A percentile compares a stretch with the other conserved stretches of the same genome.
These are phyloP conservation scores for Aphanocladium album DNA, from an alignment of 2,329 filamentous ascomycete genomes.

Conservation along the genomic window DNA sequence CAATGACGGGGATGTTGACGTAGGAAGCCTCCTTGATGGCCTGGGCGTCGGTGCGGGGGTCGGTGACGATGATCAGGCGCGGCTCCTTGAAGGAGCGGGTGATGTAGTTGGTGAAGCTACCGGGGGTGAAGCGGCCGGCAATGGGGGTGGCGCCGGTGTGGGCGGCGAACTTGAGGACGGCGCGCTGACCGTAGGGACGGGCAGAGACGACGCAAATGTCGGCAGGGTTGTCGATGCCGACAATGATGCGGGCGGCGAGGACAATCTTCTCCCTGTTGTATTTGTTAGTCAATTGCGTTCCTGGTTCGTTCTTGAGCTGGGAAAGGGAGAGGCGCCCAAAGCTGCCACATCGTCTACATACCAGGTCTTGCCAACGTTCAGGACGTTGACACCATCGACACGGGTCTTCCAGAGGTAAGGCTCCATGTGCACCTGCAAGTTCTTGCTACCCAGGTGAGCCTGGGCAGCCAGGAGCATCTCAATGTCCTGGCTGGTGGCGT, in stretches of 20 bases:
- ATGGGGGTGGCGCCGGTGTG: conserved; percentile 98
- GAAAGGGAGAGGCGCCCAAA: neutral
- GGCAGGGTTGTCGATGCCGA: conserved; percentile 97
- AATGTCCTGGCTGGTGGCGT: conserved; percentile 96
- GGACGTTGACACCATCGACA: conserved; percentile 94
- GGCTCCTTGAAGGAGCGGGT: conserved; percentile 99
- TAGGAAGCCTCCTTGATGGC: conserved; percentile 99
- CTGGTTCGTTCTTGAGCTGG: neutral
- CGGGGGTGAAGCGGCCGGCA: conserved; percentile 98
- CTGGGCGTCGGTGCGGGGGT: conserved; percentile 98
- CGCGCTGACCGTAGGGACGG: conserved; percentile 98
- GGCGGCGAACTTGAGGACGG: conserved; percentile 98
- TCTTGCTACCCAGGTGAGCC: conserved; percentile 96
- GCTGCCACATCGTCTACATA: conserved; percentile 42
- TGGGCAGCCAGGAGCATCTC: conserved; percentile 98
- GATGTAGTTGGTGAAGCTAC: conserved; percentile 99
- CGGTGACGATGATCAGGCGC: conserved; percentile 98
- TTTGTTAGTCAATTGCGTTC: conserved; percentile 11
- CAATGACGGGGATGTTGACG: conserved; percentile 99
- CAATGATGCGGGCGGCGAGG: conserved; percentile 97
- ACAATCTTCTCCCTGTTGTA: conserved; percentile 93
- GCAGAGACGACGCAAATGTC: conserved; percentile 99
- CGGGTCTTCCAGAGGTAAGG: conserved; percentile 99
- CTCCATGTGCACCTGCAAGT: conserved; percentile 99
- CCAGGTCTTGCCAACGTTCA: conserved; percentile 99